phyloP scores from a whole-genome alignment of 306 rosid species.

The Delonix regia region DNA sequence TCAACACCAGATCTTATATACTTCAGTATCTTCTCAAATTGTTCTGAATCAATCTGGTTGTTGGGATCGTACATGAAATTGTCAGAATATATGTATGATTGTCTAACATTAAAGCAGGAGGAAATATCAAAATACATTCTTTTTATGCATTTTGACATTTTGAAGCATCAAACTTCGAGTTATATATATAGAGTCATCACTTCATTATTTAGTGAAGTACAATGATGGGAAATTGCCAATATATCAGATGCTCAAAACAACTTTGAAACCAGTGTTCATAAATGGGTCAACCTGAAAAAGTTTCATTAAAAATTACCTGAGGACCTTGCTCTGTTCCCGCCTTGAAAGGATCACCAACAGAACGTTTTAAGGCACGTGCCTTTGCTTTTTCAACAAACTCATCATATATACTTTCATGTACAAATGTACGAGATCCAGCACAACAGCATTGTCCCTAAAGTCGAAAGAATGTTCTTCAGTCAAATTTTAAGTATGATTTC shows the following conservation, averaged over 20 bases:
- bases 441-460: slow-evolving; percentile 96
- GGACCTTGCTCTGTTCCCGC: slow-evolving; percentile 93
- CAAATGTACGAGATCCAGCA: slow-evolving; percentile 92
- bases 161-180: slow-evolving; percentile 5
- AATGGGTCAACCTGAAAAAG: background rate
- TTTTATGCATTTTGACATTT: slow-evolving; percentile 3
- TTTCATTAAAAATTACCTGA: slow-evolving; percentile 61
- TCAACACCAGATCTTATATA: slow-evolving; percentile 72
- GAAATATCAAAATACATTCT: slow-evolving; percentile 22
- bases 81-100: slow-evolving; percentile 27
- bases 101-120: background rate
- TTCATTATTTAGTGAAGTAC: background rate
- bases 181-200: background rate
- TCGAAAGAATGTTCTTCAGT: slow-evolving; percentile 20
- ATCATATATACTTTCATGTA: slow-evolving; percentile 77
- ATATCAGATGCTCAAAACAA: background rate
- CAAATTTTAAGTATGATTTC: slow-evolving; percentile 18
- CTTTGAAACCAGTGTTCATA: slow-evolving; percentile 13
- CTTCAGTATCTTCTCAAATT: slow-evolving; percentile 76
- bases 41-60: slow-evolving; percentile 71
- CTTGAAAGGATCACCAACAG: slow-evolving; percentile 91
- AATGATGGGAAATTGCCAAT: background rate
- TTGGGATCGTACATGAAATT: slow-evolving; percentile 19
- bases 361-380: slow-evolving; percentile 74
- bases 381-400: slow-evolving; percentile 87